phyloP scores from a whole-genome alignment of 257 asterid species.

The Plantago ovata region DNA sequence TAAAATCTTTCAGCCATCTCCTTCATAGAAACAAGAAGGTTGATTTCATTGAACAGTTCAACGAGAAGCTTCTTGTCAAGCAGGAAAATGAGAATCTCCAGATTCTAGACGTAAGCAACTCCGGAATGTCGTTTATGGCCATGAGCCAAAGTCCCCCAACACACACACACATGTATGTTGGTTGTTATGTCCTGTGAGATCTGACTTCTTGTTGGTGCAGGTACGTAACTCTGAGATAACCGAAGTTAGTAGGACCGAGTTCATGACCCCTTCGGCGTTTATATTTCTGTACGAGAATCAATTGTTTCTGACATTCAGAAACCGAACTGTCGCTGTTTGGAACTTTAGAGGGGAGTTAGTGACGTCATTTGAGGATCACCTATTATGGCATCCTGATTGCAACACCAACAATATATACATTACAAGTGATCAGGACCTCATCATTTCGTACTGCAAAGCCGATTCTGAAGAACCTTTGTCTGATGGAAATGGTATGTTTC shows the following conservation, averaged over 20 bases:
- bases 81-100: conserved; percentile 97
- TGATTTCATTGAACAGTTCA: conserved; percentile 95
- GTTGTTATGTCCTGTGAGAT: conserved; percentile 4
- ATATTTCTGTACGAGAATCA: conserved; percentile 96
- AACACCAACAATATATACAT: conserved; percentile 96
- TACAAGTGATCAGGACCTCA: conserved; percentile 97
- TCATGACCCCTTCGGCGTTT: conserved; percentile 99
- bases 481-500: conserved; percentile 74
- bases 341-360: conserved; percentile 99
- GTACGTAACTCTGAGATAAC: conserved; percentile 86
- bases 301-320: conserved; percentile 88
- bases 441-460: conserved; percentile 92
- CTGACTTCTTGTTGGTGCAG: conserved; percentile 39
- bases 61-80: conserved; percentile 97
- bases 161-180: too few species aligned
- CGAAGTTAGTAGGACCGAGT: conserved; percentile 91
- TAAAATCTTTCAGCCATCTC: conserved; percentile 84
- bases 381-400: conserved; percentile 98
- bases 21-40: conserved; percentile 93
- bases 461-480: conserved; percentile 75
- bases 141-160: neutral
- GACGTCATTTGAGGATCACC: conserved; percentile 96
- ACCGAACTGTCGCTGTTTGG: conserved; percentile 98
- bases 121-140: neutral
- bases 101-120: conserved; percentile 79